These are phyloP conservation scores for Rhodotorula sp. DNA, from an alignment of 1,284 basidiomycete species.

Conservation along the genomic window DNA sequence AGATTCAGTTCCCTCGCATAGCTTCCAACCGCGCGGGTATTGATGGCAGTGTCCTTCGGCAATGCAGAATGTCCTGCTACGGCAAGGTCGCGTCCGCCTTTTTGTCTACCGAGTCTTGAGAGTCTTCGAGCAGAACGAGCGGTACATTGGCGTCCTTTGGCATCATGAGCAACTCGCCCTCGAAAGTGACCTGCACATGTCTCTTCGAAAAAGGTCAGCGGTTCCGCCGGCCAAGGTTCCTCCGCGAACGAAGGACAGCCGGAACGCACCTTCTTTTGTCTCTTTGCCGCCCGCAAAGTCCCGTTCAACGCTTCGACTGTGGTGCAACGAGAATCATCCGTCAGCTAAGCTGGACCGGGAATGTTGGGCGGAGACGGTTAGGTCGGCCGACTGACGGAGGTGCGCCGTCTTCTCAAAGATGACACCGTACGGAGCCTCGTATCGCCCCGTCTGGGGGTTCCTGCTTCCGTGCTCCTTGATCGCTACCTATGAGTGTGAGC, in stretches of 20 bases:
- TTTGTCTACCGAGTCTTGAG: not conserved
- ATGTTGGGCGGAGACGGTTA: not conserved
- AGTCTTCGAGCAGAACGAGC: constrained; percentile 21
- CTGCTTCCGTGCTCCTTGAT: constrained; percentile 26
- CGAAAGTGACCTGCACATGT: constrained; percentile 25
- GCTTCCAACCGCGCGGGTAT: not conserved
- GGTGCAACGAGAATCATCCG: not conserved
- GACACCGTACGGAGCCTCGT: constrained; percentile 23
- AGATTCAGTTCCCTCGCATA: not conserved
- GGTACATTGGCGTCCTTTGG: constrained; percentile 30
- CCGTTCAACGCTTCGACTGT: constrained; percentile 40
- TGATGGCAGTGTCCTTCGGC: not conserved
- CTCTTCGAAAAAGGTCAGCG: too few relatives aligned
- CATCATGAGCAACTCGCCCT: constrained; percentile 38
- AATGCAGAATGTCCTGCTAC: not conserved
- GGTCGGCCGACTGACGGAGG: constrained; percentile 15
- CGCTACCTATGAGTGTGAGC: constrained; percentile 8
- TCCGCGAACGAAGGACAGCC: not conserved
- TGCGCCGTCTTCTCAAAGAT: constrained; percentile 31
- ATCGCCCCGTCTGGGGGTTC: not conserved
- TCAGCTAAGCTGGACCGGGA: not conserved
- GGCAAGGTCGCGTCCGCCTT: constrained; percentile 13
- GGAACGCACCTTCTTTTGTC: constrained; percentile 35
- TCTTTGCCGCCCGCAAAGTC: constrained; percentile 34
- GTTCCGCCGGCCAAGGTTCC: not conserved